phyloP scores from a whole-genome alignment of 495 filamentous ascomycete species.

The Penicillium taxi region DNA sequence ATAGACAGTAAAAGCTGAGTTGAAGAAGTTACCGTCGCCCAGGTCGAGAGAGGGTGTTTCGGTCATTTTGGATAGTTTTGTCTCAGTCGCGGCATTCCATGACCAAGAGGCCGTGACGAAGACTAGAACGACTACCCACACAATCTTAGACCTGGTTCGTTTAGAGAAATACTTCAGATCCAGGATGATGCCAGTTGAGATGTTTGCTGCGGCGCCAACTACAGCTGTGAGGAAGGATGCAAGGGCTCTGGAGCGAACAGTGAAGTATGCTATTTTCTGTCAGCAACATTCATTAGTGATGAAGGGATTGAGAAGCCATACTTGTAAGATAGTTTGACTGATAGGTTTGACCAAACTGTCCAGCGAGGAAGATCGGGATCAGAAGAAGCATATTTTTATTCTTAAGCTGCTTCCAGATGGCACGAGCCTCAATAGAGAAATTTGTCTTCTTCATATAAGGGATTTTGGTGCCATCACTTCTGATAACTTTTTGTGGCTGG shows the following conservation, averaged over 20 bases:
- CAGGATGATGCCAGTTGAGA: conserved; percentile 41
- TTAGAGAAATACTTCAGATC: conserved; percentile 30
- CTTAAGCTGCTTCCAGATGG: conserved; percentile 39
- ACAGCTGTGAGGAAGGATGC: conserved; percentile 41
- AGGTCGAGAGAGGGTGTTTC: conserved; percentile 14
- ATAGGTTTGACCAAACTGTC: conserved; percentile 49
- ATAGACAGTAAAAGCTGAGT: conserved; percentile 15
- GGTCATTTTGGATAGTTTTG: conserved; percentile 13
- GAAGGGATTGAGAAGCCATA: no score
- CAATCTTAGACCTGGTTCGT: conserved; percentile 8
- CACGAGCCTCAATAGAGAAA: conserved; percentile 35
- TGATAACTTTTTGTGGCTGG: conserved; percentile 47
- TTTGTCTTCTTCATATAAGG: conserved; percentile 36
- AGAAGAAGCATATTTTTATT: conserved; percentile 44
- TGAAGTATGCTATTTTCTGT: conserved; percentile 46
- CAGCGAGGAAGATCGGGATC: conserved; percentile 47
- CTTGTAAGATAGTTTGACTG: conserved; percentile 49
- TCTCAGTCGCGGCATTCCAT: conserved; percentile 11
- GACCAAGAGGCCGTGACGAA: conserved; percentile 15
- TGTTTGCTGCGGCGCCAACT: conserved; percentile 38
- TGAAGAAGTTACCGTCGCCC: conserved; percentile 16
- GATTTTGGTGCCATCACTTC: conserved; percentile 37
- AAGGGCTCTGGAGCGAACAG: conserved; percentile 46
- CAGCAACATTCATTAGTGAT: no score
- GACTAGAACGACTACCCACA: conserved; percentile 10